These are phyloP conservation scores for Gleditsia sinensis DNA, from an alignment of 306 rosid genomes.

Conservation along the genomic window DNA sequence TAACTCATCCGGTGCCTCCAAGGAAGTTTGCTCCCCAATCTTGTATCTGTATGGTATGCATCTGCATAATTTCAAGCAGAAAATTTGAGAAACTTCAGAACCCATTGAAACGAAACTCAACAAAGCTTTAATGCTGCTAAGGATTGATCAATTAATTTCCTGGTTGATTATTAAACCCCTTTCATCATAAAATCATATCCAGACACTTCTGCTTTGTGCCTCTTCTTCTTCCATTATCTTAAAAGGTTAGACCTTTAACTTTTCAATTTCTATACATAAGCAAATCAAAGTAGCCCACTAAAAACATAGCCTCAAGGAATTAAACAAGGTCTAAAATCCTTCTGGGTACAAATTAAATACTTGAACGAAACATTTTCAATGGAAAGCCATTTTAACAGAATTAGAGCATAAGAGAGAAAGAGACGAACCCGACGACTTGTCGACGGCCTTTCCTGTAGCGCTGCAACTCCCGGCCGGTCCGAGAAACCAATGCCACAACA, in stretches of 20 bases:
- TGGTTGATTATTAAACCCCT: no score
- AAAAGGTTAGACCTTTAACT: neutral
- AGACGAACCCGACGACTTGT: conserved; percentile 82
- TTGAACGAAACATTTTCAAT: neutral
- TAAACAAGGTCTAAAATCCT: neutral
- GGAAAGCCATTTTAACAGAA: neutral
- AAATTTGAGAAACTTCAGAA: neutral
- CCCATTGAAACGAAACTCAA: no score
- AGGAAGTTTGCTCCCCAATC: conserved; percentile 29
- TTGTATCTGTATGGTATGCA: conserved; percentile 86
- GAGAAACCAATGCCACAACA: conserved; percentile 74
- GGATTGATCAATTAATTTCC: neutral
- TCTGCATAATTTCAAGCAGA: conserved; percentile 40
- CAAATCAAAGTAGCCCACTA: neutral
- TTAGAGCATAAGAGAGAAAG: neutral
- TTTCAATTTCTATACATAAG: no score
- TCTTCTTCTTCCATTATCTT: neutral
- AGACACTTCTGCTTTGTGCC: neutral
- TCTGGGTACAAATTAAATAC: neutral
- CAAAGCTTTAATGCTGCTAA: neutral
- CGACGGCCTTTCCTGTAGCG: conserved; percentile 80
- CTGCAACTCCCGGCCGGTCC: conserved; percentile 84
- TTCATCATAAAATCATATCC: neutral
- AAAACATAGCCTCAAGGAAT: neutral
- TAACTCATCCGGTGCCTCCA: conserved; percentile 43